Base-by-base conservation (phyloP, 1,284 basidiomycete genomes). In the Termitomyces sp. region DNA sequence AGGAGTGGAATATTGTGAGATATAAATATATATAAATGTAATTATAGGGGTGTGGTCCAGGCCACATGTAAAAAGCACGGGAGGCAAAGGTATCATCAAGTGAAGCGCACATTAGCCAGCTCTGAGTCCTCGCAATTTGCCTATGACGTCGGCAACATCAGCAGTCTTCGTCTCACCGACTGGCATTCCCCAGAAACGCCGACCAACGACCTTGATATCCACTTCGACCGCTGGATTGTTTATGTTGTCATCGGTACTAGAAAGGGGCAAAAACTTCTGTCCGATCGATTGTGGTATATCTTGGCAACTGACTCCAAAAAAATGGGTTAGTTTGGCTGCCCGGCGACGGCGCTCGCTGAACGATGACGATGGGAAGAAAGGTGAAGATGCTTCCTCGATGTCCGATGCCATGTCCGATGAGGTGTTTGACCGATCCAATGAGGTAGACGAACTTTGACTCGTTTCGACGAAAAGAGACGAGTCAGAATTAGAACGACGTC, bases 221-320 rank as follows among this genome's bases (percentile, higher is more conserved):
- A 76, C 72, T 51, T 65, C 64, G 8, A 53, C 42, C 12, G 40
- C 33, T n/a, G 57, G 43, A 2, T 26, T 12, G 33, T 40, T 39
- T 12, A 39, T 17, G 21, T 10, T 40, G 42, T 24, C 10, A 34
- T 13, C 36, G 13, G 15, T n/a, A 30, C n/a, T 13, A 21, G 21
- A 19, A 26, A 53, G 12, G 12, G 53, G 40, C 13, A 19, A 57
- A 26, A 62, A 48, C 30, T 56, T 49, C 40, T 54, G 52, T 5
- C 61, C 50, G 13, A 70, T 53, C 3, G 68, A 65, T 34, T 62
- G 57, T 10, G 63, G 68, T 34, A 83, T 67, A 58, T 82, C 76
- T 49, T 76, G 71, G 61, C 77, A 76, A 30, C 69, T 72, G 31
- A 84, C 81, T 5, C 83, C 83, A 64, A 85, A 84, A 66, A 83